Evolutionary conservation across 2,329 filamentous ascomycete species (phyloP), one percentile per base, ranked within the genome.

Genomic region (Grosmannia huntii): DNA sequence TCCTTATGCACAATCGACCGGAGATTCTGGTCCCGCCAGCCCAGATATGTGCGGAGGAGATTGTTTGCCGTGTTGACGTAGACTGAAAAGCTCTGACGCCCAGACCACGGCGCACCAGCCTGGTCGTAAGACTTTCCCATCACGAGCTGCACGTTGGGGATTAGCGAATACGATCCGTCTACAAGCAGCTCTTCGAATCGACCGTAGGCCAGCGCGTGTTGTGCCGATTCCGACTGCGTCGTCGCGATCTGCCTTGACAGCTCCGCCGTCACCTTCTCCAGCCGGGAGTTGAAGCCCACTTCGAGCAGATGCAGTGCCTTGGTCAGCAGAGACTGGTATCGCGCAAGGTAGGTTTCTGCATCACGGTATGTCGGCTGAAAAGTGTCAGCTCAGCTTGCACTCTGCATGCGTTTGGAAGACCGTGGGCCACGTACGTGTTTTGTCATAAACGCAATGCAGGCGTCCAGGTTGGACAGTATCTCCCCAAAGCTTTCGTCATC

Each of bases 361-460:
- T 97, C 92, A 62, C 89, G 87, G 68, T 96, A 95, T 9, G 83
- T 83, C 10, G 88, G 81, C 86, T 90, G 64, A 21, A 11, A 14
- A 4, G 31, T n/a, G 44, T 38, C 14, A 56, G 55, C 23, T 38
- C 14, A n/a, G 23, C 9, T 28, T 31, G 19, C 44, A 16, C 25
- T 46, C 9, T 44, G 41, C 19, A n/a, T 12, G 7, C 41, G 4
- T 54, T 27, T 12, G 1, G 19, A 27, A 36, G 38, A 60, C n/a
- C 36, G 21, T 33, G 41, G 60, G n/a, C 14, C 52, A 70, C 85
- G 69, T 72, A 90, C 87, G 74, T 96, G 89, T 56, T 82, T 78
- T 61, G 88, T 82, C 90, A 97, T 96, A 68, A 97, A 97, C 33
- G 85, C 86, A 64, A 99, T 83, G 69, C 92, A 99, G 57, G 89